Evolutionary conservation across 2,329 filamentous ascomycete genomes (phyloP).

Genomic region (Xylariaceae sp.): DNA sequence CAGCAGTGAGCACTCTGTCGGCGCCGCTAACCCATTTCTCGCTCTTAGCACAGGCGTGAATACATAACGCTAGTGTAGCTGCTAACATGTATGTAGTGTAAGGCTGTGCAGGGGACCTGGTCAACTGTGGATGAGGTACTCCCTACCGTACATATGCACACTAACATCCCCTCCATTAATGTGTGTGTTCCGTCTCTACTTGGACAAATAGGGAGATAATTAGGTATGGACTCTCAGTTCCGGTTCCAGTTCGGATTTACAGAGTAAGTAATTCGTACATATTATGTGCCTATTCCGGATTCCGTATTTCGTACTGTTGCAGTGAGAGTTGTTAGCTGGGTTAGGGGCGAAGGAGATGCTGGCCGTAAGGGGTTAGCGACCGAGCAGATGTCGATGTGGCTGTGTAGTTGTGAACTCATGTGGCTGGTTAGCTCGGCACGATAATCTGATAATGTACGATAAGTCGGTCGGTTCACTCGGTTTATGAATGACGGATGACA

Average conservation of each 20-base stretch:
- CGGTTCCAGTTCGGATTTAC: too few species aligned
- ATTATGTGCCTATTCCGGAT: background rate
- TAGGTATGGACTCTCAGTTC: too few species aligned
- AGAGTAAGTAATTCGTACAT: too few species aligned
- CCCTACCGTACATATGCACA: background rate
- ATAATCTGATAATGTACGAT: background rate
- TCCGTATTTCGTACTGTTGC: background rate
- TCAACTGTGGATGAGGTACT: background rate
- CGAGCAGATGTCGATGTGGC: background rate
- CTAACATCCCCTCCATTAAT: background rate
- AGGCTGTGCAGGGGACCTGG: background rate
- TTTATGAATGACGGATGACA: too few species aligned
- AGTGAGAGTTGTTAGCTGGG: background rate
- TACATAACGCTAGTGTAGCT: background rate
- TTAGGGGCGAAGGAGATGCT: background rate
- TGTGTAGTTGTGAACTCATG: background rate
- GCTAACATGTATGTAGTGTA: background rate
- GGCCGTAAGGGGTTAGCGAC: background rate
- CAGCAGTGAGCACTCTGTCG: background rate
- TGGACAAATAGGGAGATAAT: too few species aligned
- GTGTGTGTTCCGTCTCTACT: too few species aligned
- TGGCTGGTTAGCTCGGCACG: background rate
- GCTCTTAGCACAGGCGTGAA: background rate
- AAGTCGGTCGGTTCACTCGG: background rate
- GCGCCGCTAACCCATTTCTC: background rate